Base-by-base conservation (phyloP, 768 basidiomycete species). In the Cantharellus anzutake region DNA sequence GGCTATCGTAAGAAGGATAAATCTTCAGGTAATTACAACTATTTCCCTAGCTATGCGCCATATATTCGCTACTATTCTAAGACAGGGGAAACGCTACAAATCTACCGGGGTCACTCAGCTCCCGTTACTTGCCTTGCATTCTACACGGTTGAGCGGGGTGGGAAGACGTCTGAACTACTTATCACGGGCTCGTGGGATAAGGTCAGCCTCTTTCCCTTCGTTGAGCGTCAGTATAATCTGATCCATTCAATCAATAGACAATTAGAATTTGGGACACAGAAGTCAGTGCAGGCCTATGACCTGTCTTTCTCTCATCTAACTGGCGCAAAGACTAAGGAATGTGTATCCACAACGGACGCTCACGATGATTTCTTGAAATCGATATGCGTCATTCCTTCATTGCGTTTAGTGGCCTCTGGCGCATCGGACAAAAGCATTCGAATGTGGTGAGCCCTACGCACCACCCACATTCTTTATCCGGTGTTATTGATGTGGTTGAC, bases 141-240 rank as follows among this genome's bases (percentile, higher is more conserved):
- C 65, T 67, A 63, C 42, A 62, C 61, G 2, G 78, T 72, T 63
- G 73, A 79, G 63, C 64, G 59, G 14, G 62, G 64, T 35, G 72
- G 73, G 5, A 71, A 73, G 11, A 71, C 76, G 60, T 70, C 68
- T 7, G 73, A 75, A 62, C 68, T 85, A 4, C 71, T 99, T 42
- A 77, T 98, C 63, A 90, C 87, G 51, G 92, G 87, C 29, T 92
- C 92, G 52, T 99, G 96, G 96, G 96, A 99, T 69, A 83, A 80
- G 71, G 87, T 80, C 63, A 42, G 63, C 63, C 41, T n/a, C 11
- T 34, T 44, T 1, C 7, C n/a, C 7, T 41, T 41, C 29, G 29
- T 48, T 29, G 11, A 48, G 29, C 44, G 29, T 58, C 7, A 39
- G 38, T 58, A 20, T 58, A 7, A 58, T 58, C n/a, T 44, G 40